phyloP scores from a whole-genome alignment of 2,329 filamentous ascomycete species.

The Botrytis aclada region DNA sequence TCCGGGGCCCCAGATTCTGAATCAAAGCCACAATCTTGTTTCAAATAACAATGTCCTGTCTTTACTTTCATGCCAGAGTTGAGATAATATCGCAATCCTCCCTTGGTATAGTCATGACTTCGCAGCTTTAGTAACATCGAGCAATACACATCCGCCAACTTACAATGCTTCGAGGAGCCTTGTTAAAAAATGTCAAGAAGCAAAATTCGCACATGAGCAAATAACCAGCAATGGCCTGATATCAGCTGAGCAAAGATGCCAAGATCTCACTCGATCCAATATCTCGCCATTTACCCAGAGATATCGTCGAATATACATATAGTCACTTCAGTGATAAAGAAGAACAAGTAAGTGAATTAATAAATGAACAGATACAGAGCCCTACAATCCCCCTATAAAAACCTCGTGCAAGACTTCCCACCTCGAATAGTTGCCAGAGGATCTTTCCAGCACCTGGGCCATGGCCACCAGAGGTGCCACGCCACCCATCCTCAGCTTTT shows the following conservation, averaged over 20 bases:
- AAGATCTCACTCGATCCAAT: background rate
- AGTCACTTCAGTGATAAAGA: background rate
- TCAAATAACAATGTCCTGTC: background rate
- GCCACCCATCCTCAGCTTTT: background rate
- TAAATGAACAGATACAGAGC: background rate
- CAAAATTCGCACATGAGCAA: background rate
- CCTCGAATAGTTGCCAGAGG: no score
- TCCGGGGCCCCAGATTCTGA: background rate
- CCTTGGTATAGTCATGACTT: background rate
- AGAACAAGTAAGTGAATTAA: background rate
- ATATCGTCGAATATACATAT: background rate
- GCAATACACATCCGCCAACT: background rate
- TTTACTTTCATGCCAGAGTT: background rate
- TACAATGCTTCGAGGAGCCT: background rate
- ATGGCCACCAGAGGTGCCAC: background rate
- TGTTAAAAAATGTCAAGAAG: rapidly evolving
- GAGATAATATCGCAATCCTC: background rate
- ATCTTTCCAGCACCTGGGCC: background rate
- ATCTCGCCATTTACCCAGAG: background rate
- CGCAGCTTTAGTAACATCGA: background rate
- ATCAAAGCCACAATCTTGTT: background rate
- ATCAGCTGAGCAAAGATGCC: background rate
- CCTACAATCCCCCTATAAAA: no score
- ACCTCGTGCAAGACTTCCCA: no score
- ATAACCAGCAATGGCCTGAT: background rate